phyloP scores from a whole-genome alignment of 2,329 filamentous ascomycete species.

The Sporothrix pseudoabietina region DNA sequence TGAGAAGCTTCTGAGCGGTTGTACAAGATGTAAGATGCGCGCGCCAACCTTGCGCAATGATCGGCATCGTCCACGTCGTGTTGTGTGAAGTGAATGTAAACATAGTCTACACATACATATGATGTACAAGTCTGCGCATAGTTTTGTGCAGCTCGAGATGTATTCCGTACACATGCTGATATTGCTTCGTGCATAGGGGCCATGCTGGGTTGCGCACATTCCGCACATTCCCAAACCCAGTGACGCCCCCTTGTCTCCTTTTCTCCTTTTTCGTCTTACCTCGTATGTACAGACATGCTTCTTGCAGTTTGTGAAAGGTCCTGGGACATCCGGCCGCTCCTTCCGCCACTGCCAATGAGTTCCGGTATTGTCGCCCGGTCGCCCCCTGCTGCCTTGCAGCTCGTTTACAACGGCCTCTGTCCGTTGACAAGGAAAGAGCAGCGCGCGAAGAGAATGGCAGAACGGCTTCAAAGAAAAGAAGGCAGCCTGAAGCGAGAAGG shows the following conservation, averaged over 20 bases:
- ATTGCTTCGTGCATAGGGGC: not conserved
- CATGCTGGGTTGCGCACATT: conserved; percentile 12
- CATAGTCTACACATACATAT: not conserved
- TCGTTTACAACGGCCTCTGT: not conserved
- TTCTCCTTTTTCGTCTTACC: not conserved
- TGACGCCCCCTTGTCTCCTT: not conserved
- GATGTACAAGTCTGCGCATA: not conserved
- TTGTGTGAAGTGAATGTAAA: not conserved
- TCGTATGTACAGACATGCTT: conserved; percentile 9
- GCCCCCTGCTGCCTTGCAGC: conserved; percentile 1
- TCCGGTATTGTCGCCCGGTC: not conserved
- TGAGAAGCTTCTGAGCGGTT: not conserved
- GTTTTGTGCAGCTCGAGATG: conserved; percentile 14
- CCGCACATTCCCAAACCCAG: not conserved
- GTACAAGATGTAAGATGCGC: conserved; percentile 23
- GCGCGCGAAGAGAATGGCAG: not conserved
- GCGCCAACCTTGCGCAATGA: conserved; percentile 13
- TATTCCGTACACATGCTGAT: too few species aligned
- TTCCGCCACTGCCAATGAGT: not conserved
- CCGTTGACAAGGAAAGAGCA: not conserved
- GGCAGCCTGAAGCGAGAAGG: conserved; percentile 12
- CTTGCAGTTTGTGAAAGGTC: not conserved
- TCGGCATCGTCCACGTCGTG: conserved; percentile 17
- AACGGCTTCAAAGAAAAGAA: not conserved
- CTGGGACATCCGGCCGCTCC: conserved; percentile 2